Evolutionary conservation across 106 monocot species (phyloP).

Genomic region (Amphibolis antarctica): DNA sequence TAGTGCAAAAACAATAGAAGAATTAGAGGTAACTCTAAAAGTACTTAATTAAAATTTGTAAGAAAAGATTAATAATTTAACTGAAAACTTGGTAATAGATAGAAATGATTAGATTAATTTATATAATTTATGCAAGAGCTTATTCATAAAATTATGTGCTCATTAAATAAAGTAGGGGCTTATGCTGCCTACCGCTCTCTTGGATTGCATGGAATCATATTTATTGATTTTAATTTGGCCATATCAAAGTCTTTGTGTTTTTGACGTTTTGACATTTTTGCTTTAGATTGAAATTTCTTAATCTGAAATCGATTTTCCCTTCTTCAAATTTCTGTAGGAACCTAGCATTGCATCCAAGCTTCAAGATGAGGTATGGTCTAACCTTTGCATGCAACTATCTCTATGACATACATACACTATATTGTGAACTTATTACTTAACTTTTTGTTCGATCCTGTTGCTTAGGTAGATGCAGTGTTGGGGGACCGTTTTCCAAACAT

Average conservation of each 20-base stretch:
- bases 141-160: too few species aligned
- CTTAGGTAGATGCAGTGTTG: slow-evolving; percentile 71
- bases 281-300: not conserved
- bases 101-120: too few species aligned
- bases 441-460: slow-evolving; percentile 11
- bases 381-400: too few species aligned
- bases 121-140: too few species aligned
- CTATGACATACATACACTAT: not conserved
- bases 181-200: not conserved
- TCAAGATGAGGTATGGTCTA: slow-evolving; percentile 67
- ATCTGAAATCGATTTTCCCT: not conserved
- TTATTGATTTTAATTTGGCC: not conserved
- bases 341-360: slow-evolving; percentile 65
- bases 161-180: not conserved
- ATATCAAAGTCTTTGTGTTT: not conserved
- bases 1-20: too few species aligned
- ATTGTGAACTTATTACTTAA: not conserved
- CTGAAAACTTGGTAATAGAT: too few species aligned
- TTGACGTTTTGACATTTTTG: too few species aligned
- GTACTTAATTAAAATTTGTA: too few species aligned
- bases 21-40: too few species aligned
- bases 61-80: too few species aligned
- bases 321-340: slow-evolving; percentile 29
- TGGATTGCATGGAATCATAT: not conserved
- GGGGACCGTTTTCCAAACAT: slow-evolving; percentile 81